A percentile compares a stretch with the other conserved stretches of the same genome.
Evolutionary conservation across 257 asterid species (phyloP).

Genomic region (Gentiana dahurica): DNA sequence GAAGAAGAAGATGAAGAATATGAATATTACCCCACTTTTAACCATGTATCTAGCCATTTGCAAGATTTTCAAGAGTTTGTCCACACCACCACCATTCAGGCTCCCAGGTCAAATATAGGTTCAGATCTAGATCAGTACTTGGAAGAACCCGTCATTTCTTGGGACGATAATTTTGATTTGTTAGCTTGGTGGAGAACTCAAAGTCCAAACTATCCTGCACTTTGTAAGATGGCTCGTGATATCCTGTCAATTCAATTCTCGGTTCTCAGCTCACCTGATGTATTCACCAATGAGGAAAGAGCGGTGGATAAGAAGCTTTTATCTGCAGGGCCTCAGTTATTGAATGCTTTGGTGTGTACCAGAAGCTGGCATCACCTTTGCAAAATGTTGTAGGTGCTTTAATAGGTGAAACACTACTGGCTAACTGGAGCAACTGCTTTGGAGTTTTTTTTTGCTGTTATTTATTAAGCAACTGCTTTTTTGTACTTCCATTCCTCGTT

Average conservation of each 20-base stretch:
- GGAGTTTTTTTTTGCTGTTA: not conserved
- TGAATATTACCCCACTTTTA: not conserved
- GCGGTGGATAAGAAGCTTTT: not conserved
- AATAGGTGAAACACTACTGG: not conserved
- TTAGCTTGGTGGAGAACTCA: too few relatives aligned
- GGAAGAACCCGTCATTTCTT: not conserved
- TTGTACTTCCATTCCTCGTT: too few relatives aligned
- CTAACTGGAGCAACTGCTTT: not conserved
- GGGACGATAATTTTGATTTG: too few relatives aligned
- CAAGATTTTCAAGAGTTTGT: constrained; percentile 5
- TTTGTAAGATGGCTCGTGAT: too few relatives aligned
- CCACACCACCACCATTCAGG: not conserved
- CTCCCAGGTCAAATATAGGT: constrained; percentile 2
- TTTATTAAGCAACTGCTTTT: not conserved
- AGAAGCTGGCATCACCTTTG: constrained; percentile 9
- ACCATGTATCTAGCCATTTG: not conserved
- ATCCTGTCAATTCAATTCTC: constrained; percentile 1
- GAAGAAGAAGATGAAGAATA: not conserved
- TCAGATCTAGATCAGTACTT: constrained; percentile 8
- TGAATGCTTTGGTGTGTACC: constrained; percentile 16
- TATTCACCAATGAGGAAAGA: constrained; percentile 6
- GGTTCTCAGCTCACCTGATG: constrained; percentile 9
- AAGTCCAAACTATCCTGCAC: too few relatives aligned
- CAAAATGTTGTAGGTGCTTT: not conserved
- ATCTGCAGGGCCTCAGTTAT: not conserved